Evolutionary conservation across 805 yeast species (phyloP).

Genomic region (Sugiyamaella qingdaonensis): DNA sequence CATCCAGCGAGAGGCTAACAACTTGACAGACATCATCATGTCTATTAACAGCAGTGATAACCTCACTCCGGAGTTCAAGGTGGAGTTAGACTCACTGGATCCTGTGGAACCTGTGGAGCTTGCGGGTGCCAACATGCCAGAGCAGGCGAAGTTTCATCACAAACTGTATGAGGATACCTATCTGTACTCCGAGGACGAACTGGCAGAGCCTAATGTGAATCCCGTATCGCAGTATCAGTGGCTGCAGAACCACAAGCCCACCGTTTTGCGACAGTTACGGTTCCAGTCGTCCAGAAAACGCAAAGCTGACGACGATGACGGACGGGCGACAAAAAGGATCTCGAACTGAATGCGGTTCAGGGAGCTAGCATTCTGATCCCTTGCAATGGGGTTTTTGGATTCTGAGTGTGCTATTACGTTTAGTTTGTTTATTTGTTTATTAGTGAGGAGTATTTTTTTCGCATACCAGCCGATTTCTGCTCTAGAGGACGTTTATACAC

Average conservation of each 20-base stretch:
- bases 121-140: not conserved
- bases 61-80: constrained; percentile 4
- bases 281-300: not conserved
- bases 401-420: too few relatives aligned
- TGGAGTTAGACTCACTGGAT: constrained; percentile 2
- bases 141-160: constrained; percentile 7
- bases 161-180: constrained; percentile 8
- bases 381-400: too few relatives aligned
- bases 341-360: too few relatives aligned
- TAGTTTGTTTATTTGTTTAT: too few relatives aligned
- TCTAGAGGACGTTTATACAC: too few relatives aligned
- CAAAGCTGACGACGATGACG: not conserved
- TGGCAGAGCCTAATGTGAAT: not conserved
- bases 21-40: constrained; percentile 16
- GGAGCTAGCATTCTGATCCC: too few relatives aligned
- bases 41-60: constrained; percentile 12
- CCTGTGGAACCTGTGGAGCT: not conserved
- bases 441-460: too few relatives aligned
- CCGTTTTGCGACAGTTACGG: not conserved
- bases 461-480: too few relatives aligned
- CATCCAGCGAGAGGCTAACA: constrained; percentile 18
- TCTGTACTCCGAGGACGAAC: constrained; percentile 9
- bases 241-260: not conserved
- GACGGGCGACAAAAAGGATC: not conserved
- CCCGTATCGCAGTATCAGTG: not conserved